Base-by-base conservation (phyloP, 2,329 filamentous ascomycete species). In the Pezicula rhizophila region DNA sequence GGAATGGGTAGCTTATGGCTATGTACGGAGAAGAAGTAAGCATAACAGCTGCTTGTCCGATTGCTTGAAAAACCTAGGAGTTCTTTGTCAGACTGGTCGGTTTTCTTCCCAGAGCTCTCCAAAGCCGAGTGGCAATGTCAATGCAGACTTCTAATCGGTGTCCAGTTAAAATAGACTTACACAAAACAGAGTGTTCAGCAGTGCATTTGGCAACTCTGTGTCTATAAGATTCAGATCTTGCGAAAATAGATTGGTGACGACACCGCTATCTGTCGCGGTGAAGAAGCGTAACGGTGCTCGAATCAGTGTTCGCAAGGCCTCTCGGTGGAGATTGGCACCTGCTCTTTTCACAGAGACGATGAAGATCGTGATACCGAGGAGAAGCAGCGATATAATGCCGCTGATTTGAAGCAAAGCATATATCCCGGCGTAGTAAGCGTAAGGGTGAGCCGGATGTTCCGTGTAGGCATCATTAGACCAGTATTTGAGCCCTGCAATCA, bases 361-460 rank as follows among this genome's bases (percentile, higher is more conserved):
- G 3, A 59, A 53, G 6, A 60, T 34, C 23, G 47, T 42, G 8
- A 57, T 42, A 8, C 42, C 54, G 17, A 60, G 52, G 20, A 55
- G 42, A 46, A 57, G 34, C 8, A 60, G 50, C 23, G 57, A 55
- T 12, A 62, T 41, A 8, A 62, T 38, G 40, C 48, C 55, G 25
- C 53, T 54, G 14, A 61, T 49, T 48, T 64, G 60, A 42, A 65
- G 49, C 6, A 60, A 33, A 18, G 61, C 52, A 46, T 64, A 64
- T 23, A 63, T 49, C 3, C 60, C 59, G 8, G 53, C 51, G 28
- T 62, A 63, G 43, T 58, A 64, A 8, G 54, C 44, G 18, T 52
- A 45, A 26, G 55, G 50, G 42, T 61, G 57, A 14, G 42, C 26
- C 8, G 55, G 55, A 42, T 58, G 50, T 17, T 43, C 10, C 12